Conservation (phyloP, 257 asterid species). For the Solanum gandarillasii region DNA sequence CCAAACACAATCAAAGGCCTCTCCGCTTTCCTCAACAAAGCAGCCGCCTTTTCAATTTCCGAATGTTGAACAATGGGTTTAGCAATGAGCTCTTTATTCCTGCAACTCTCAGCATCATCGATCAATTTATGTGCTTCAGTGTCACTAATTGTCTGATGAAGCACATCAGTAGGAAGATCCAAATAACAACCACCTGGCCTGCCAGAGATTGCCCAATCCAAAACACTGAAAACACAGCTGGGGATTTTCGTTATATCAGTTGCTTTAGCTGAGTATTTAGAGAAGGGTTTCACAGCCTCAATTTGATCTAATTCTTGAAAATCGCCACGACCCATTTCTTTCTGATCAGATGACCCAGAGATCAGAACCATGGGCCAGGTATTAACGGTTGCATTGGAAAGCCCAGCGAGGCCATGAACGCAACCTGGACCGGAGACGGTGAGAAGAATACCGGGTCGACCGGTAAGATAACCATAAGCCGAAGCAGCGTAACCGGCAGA, state of each 20-base stretch:
- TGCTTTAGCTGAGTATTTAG: slow-evolving; percentile 68
- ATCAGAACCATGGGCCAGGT: slow-evolving; percentile 84
- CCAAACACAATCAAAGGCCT: slow-evolving; percentile 93
- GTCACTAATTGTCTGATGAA: slow-evolving; percentile 45
- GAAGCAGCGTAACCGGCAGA: slow-evolving; percentile 98
- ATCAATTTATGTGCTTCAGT: slow-evolving; percentile 57
- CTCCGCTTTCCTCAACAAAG: slow-evolving; percentile 52
- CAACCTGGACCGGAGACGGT: slow-evolving; percentile 96
- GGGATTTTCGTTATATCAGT: slow-evolving; percentile 52
- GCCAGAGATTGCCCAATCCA: slow-evolving; percentile 49
- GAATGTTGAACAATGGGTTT: slow-evolving; percentile 27
- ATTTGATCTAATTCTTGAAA: slow-evolving; percentile 86
- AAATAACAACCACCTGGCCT: slow-evolving; percentile 82
- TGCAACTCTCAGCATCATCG: slow-evolving; percentile 27
- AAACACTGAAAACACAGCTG: slow-evolving; percentile 41
- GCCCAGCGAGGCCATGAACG: slow-evolving; percentile 91
- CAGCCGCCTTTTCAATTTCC: slow-evolving; percentile 51
- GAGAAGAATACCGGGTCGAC: slow-evolving; percentile 81
- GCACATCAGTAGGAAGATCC: slow-evolving; percentile 76
- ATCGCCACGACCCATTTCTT: slow-evolving; percentile 61
- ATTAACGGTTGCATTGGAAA: slow-evolving; percentile 71
- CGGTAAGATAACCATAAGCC: slow-evolving; percentile 86
- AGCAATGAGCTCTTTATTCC: slow-evolving; percentile 20
- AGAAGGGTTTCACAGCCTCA: slow-evolving; percentile 63
- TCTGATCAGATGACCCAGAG: slow-evolving; percentile 90